phyloP scores from a whole-genome alignment of 2,329 filamentous ascomycete species.

The Beauveria australis region DNA sequence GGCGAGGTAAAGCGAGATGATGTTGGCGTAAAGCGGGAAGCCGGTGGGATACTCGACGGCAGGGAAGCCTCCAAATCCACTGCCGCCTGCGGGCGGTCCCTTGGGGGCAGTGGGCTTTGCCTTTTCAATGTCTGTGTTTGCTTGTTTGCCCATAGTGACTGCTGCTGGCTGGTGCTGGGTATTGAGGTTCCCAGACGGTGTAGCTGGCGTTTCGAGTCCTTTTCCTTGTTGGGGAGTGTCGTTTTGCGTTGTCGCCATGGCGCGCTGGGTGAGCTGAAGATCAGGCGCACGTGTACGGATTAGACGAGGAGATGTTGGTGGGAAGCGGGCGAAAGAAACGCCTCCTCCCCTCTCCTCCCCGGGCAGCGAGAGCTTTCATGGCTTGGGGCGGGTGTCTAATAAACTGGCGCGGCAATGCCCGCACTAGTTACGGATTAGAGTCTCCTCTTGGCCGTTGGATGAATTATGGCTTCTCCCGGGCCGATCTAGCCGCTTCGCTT shows the following conservation, averaged over 20 bases:
- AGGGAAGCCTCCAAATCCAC: slow-evolving; percentile 4
- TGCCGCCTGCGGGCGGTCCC: not conserved
- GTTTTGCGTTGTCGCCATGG: not conserved
- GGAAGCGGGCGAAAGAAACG: not conserved
- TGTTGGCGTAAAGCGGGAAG: slow-evolving; percentile 5
- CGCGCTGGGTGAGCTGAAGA: not conserved
- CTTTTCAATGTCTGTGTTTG: not conserved
- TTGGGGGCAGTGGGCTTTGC: not conserved
- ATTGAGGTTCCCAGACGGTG: not conserved
- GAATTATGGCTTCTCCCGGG: not conserved
- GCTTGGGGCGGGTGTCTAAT: too few species aligned
- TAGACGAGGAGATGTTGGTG: not conserved
- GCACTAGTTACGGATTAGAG: too few species aligned
- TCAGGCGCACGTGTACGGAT: not conserved
- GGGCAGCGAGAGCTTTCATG: not conserved
- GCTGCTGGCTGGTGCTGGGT: not conserved
- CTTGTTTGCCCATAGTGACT: not conserved
- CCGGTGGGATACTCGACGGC: slow-evolving; percentile 5
- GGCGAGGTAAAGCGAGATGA: slow-evolving; percentile 6
- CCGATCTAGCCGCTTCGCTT: not conserved
- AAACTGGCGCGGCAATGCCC: not conserved
- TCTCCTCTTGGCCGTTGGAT: not conserved
- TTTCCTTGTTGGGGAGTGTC: not conserved
- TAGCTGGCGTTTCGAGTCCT: not conserved
- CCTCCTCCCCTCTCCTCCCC: not conserved